Conservation (phyloP, 352 stramenopile genomes). For the Albugo candida region DNA sequence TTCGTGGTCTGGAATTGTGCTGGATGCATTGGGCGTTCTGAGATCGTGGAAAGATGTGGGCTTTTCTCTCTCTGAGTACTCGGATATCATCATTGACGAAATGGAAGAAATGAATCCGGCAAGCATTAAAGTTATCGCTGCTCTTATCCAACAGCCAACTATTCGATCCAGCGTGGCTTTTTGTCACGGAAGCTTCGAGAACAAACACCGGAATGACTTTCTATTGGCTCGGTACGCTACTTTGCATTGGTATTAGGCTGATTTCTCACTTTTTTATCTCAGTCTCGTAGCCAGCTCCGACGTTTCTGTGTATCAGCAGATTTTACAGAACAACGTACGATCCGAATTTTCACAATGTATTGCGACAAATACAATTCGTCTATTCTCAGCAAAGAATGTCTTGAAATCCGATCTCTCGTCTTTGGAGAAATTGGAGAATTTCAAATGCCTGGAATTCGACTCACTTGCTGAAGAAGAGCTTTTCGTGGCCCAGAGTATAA, state of each 20-base stretch:
- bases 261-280: too few relatives aligned
- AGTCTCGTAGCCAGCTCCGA: too few relatives aligned
- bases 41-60: conserved; percentile 2
- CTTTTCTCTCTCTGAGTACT: conserved; percentile 16
- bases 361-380: too few relatives aligned
- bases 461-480: background rate
- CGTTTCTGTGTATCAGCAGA: too few relatives aligned
- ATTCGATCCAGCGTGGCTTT: conserved; percentile 35
- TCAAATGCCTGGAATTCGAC: conserved; percentile 1
- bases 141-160: conserved; percentile 1
- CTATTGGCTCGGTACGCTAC: too few relatives aligned
- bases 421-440: conserved; percentile 1
- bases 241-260: too few relatives aligned
- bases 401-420: background rate
- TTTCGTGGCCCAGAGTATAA: background rate
- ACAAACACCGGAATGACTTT: too few relatives aligned
- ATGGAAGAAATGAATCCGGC: conserved; percentile 42
- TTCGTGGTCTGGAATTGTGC: conserved; percentile 45
- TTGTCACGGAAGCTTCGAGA: conserved; percentile 9
- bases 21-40: conserved; percentile 20
- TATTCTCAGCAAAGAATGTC: too few relatives aligned
- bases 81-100: conserved; percentile 51
- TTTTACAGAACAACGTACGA: too few relatives aligned
- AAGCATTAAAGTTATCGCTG: conserved; percentile 27
- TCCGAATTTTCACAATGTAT: too few relatives aligned